These are phyloP conservation scores for Funneliformis caledonium DNA, from an alignment of 371 early-diverging fungal species.

Conservation along the genomic window DNA sequence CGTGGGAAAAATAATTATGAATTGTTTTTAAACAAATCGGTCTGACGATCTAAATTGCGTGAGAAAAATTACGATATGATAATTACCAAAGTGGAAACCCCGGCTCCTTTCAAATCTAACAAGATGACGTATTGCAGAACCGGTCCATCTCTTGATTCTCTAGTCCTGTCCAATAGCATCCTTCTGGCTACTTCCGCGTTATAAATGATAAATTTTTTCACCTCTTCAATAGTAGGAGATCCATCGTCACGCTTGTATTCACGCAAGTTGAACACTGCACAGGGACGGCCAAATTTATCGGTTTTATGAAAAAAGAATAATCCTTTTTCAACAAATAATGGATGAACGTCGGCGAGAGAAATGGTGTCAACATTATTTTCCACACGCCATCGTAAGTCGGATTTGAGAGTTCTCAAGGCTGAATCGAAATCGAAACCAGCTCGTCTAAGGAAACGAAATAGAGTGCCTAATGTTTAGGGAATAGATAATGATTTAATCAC, in stretches of 20 bases:
- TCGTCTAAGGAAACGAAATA: conserved; percentile 32
- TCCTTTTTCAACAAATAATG: conserved; percentile 1
- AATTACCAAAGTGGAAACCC: conserved; percentile 34
- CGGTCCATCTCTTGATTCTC: conserved; percentile 20
- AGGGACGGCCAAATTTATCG: conserved; percentile 36
- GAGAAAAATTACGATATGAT: background rate
- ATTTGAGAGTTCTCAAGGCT: background rate
- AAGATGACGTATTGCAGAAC: conserved; percentile 29
- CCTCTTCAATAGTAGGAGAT: conserved; percentile 16
- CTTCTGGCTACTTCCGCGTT: conserved; percentile 32
- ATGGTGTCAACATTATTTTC: conserved; percentile 27
- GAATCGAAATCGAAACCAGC: conserved; percentile 26
- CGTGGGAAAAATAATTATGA: background rate
- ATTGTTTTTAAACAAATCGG: background rate
- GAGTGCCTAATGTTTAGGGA: conserved; percentile 18
- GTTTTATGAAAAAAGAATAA: conserved; percentile 35
- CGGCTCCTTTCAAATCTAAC: conserved; percentile 39
- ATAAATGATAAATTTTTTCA: conserved; percentile 33
- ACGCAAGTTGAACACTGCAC: conserved; percentile 27
- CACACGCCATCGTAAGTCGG: conserved; percentile 33
- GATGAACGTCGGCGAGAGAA: conserved; percentile 29
- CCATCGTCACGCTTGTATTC: background rate
- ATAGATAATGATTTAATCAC: background rate
- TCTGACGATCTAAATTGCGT: background rate
- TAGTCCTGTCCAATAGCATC: conserved; percentile 17